phyloP scores from a whole-genome alignment of 345 rosid genomes.

The Murraya koenigii region DNA sequence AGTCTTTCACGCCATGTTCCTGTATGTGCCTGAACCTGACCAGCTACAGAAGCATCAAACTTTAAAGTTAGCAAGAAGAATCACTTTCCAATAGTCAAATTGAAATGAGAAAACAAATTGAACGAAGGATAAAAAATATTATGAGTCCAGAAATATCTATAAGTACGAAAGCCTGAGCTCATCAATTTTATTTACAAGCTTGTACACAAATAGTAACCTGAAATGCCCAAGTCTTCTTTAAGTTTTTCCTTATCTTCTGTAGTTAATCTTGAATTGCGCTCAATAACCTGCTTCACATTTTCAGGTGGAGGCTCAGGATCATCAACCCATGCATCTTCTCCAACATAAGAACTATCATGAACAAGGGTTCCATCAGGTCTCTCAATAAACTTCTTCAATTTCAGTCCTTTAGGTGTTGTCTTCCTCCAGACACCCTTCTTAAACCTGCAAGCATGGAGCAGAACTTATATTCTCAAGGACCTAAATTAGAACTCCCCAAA shows the following conservation, averaged over 20 bases:
- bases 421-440: slow-evolving; percentile 88
- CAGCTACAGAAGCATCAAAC: slow-evolving; percentile 32
- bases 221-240: slow-evolving; percentile 59
- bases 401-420: slow-evolving; percentile 79
- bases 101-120: background rate
- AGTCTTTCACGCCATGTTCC: slow-evolving; percentile 84
- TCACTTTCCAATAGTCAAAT: background rate
- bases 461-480: background rate
- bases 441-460: slow-evolving; percentile 45
- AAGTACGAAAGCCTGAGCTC: background rate
- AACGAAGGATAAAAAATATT: background rate
- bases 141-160: background rate
- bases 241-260: slow-evolving; percentile 64
- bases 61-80: background rate
- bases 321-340: slow-evolving; percentile 92
- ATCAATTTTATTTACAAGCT: slow-evolving; percentile 4
- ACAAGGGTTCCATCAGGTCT: slow-evolving; percentile 74
- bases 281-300: slow-evolving; percentile 54
- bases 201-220: slow-evolving; percentile 44
- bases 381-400: slow-evolving; percentile 76
- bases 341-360: slow-evolving; percentile 80
- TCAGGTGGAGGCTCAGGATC: slow-evolving; percentile 54
- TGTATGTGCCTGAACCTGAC: slow-evolving; percentile 37
- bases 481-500: background rate
- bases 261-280: slow-evolving; percentile 47